Evolutionary conservation across 2,329 filamentous ascomycete genomes (phyloP), one percentile per base, ranked within the genome.

Genomic region (Colletotrichum eleusines): DNA sequence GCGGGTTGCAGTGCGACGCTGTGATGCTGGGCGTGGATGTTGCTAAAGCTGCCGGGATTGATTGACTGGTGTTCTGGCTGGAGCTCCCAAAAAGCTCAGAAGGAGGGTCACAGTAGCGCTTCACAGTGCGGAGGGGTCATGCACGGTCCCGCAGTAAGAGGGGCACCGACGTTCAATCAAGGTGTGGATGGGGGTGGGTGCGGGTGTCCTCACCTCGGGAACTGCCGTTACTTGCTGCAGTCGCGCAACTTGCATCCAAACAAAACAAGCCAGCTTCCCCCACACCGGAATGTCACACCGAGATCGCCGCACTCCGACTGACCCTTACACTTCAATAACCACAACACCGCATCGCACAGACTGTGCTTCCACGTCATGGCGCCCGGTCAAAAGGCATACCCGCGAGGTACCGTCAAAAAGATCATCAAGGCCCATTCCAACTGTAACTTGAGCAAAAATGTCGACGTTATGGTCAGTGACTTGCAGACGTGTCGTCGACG

Each of bases 371-470:
- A 35, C 67, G 75, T 61, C 14, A 91, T 90, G 87, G 89, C 88
- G 62, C 83, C 88, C 16, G 85, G 89, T 28, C 90, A 91, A 77
- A 95, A 94, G 75, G 85, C 93, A 18, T 97, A 97, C 77, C 94
- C 94, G 14, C 91, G 94, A 73, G 90, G 89, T 23, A 96, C 93
- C 0, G 86, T 97, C 76, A 96, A 94, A 81, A 95, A 94, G 81
- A 95, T 97, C 71, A 87, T 97, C 77, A 97, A 97, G 82, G 94
- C 94, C 23, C 94, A 97, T 80, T 92, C 94, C 11, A 92, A 93
- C 73, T 90, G 91, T 78, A 92, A 88, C 74, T 81, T 97, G 73
- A 94, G 91, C 84, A 96, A 94, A 81, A 95, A 96, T 80, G 92
- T 91, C 38, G 95, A 97, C 81, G 90, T 97, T 69, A 85, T 95